A percentile compares a stretch with the other conserved stretches of the same genome.
These are phyloP conservation scores for Juglanconis oblonga DNA, from an alignment of 2,329 filamentous ascomycete species.

Conservation along the genomic window DNA sequence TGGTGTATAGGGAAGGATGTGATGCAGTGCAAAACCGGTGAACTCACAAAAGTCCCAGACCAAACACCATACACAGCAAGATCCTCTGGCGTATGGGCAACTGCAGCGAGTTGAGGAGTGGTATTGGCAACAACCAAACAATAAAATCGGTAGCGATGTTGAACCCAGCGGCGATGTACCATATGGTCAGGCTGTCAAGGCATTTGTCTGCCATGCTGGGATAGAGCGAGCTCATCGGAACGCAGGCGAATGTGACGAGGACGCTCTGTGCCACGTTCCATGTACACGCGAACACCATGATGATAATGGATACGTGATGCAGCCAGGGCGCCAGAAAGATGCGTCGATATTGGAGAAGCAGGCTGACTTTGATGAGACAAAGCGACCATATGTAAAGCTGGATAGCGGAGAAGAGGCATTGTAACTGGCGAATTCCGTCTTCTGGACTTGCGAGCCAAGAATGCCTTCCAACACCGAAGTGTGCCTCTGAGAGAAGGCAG, in stretches of 20 bases:
- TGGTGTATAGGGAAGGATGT: too few relatives aligned
- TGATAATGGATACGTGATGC: slow-evolving; percentile 10
- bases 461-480: slow-evolving; percentile 7
- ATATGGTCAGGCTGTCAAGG: slow-evolving; percentile 20
- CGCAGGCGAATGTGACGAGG: slow-evolving; percentile 27
- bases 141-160: slow-evolving; percentile 35
- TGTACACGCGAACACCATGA: slow-evolving; percentile 25
- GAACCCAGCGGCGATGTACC: slow-evolving; percentile 28
- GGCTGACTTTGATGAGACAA: slow-evolving; percentile 31
- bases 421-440: not conserved
- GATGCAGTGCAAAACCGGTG: too few relatives aligned
- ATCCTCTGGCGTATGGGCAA: slow-evolving; percentile 23
- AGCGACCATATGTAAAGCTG: slow-evolving; percentile 30
- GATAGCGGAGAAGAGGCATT: slow-evolving; percentile 12
- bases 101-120: slow-evolving; percentile 33
- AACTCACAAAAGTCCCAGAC: slow-evolving; percentile 22
- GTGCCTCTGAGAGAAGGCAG: not conserved
- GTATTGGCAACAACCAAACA: slow-evolving; percentile 36
- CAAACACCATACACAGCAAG: slow-evolving; percentile 21
- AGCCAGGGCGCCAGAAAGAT: slow-evolving; percentile 28
- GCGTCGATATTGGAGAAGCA: slow-evolving; percentile 32
- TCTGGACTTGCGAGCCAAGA: slow-evolving; percentile 6
- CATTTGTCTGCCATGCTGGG: slow-evolving; percentile 16
- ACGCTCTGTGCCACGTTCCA: slow-evolving; percentile 25
- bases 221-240: slow-evolving; percentile 25